These are phyloP conservation scores for Pleurotus pulmonarius DNA, from an alignment of 768 basidiomycete species.

Conservation along the genomic window DNA sequence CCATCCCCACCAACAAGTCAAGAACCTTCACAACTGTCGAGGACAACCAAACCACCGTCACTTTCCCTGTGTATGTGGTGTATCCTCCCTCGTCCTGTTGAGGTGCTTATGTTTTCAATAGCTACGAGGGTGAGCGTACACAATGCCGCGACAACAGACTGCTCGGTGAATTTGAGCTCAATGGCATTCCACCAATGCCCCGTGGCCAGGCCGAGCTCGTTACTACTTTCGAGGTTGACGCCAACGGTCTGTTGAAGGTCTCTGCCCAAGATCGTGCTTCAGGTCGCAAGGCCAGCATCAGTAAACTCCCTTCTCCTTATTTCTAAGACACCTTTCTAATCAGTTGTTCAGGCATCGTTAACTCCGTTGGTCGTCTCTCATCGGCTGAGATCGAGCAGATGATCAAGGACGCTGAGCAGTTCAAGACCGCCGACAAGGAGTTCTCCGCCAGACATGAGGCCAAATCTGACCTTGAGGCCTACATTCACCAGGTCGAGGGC, in stretches of 20 bases:
- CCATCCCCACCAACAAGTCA: conserved; percentile 99
- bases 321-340: conserved; percentile 7
- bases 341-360: conserved; percentile 74
- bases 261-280: conserved; percentile 98
- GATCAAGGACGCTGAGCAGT: conserved; percentile 99
- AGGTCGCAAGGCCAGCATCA: conserved; percentile 98
- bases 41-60: conserved; percentile 99
- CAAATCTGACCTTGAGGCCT: conserved; percentile 96
- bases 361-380: conserved; percentile 98
- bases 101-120: conserved; percentile 20
- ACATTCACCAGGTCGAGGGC: conserved; percentile 94
- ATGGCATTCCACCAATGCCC: conserved; percentile 97
- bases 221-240: conserved; percentile 99
- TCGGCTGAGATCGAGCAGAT: conserved; percentile 98
- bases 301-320: conserved; percentile 40
- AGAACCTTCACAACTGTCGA: conserved; percentile 99
- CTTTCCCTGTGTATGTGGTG: conserved; percentile 87
- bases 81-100: neutral
- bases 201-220: conserved; percentile 99
- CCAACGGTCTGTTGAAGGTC: conserved; percentile 98
- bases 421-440: conserved; percentile 95
- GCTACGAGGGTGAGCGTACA: conserved; percentile 99
- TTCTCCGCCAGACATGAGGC: conserved; percentile 98
- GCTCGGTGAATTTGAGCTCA: conserved; percentile 99
- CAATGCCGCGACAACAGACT: conserved; percentile 99